Evolutionary conservation across 73 alveolate genomes (phyloP).

Genomic region (Stentor coeruleus): DNA sequence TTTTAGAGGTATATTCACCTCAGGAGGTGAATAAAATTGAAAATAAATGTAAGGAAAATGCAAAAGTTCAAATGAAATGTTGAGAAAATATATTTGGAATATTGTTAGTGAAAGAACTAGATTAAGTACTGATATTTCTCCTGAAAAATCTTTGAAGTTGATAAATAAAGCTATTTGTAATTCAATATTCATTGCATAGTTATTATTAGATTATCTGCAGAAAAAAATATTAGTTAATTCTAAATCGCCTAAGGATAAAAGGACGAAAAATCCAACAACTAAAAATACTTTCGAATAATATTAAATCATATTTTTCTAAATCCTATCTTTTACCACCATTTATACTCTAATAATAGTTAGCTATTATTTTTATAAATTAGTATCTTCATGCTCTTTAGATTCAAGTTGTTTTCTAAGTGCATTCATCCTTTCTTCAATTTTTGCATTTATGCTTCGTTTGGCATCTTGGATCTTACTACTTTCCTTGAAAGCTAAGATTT

Average conservation of each 20-base stretch:
- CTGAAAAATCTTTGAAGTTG: constrained; percentile 6
- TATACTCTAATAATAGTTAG: too few species aligned
- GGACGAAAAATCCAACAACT: neutral
- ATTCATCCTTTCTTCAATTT: constrained; percentile 8
- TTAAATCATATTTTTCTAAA: too few species aligned
- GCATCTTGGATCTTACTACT: neutral
- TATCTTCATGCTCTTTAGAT: too few species aligned
- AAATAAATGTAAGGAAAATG: neutral
- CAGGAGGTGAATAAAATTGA: neutral
- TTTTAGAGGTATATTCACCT: constrained; percentile 25
- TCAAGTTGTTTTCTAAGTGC: neutral
- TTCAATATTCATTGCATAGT: neutral
- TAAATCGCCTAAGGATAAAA: neutral
- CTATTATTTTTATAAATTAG: too few species aligned
- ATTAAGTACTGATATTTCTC: constrained; percentile 3
- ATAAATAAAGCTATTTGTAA: neutral
- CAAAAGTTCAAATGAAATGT: neutral
- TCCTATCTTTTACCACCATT: too few species aligned
- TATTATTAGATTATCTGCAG: neutral
- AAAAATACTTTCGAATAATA: too few species aligned
- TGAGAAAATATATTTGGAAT: neutral
- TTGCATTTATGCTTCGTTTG: neutral
- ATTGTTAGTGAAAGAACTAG: constrained; percentile 8
- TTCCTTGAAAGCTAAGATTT: neutral
- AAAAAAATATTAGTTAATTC: neutral